Percentiles rank a stretch among this genome's conserved stretches.
phyloP scores from a whole-genome alignment of 371 early-diverging fungal species.

The Apophysomyces ossiformis region DNA sequence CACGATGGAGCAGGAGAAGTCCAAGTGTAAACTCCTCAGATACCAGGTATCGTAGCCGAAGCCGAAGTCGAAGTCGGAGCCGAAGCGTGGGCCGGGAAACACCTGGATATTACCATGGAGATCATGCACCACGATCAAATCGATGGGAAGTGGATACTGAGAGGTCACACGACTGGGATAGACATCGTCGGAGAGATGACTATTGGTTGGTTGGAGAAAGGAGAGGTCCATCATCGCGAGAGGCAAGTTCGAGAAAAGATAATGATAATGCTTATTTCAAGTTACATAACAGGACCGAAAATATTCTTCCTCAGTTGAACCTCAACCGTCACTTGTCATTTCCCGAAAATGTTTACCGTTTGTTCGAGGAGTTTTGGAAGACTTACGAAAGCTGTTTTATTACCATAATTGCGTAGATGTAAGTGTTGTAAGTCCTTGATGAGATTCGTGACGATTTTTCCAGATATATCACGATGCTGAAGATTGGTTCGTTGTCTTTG shows the following conservation, averaged over 20 bases:
- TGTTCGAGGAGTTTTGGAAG: conserved; percentile 54
- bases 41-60: conserved; percentile 34
- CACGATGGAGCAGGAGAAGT: conserved; percentile 50
- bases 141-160: conserved; percentile 36
- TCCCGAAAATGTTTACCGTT: conserved; percentile 61
- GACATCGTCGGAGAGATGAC: conserved; percentile 26
- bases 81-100: conserved; percentile 31
- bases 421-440: conserved; percentile 12
- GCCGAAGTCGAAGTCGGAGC: conserved; percentile 45
- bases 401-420: conserved; percentile 46
- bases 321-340: conserved; percentile 52
- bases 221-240: conserved; percentile 6
- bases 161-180: conserved; percentile 20
- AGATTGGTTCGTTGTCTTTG: conserved; percentile 63
- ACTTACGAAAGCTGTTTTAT: conserved; percentile 43
- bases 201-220: conserved; percentile 28
- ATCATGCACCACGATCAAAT: conserved; percentile 3
- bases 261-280: conserved; percentile 7
- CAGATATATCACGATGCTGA: conserved; percentile 52
- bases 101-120: conserved; percentile 14
- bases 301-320: conserved; percentile 13
- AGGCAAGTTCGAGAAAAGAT: conserved; percentile 2
- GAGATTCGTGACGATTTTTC: neutral
- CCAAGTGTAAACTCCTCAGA: conserved; percentile 42
- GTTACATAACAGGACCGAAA: conserved; percentile 11